Evolutionary conservation across 2,329 filamentous ascomycete species (phyloP).

Genomic region (Monosporascus sp.): DNA sequence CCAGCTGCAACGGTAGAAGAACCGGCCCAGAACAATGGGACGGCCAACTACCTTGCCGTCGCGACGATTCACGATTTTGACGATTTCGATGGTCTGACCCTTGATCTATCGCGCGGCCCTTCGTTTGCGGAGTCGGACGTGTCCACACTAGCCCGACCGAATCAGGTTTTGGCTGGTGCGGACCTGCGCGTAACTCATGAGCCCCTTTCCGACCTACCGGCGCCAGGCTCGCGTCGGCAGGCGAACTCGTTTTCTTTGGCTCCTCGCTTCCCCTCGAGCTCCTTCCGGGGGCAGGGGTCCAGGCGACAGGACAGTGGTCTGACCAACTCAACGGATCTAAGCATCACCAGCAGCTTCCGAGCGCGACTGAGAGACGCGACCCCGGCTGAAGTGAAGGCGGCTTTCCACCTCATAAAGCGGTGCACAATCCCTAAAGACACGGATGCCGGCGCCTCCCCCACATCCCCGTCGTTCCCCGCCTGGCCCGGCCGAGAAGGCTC

Average conservation of each 20-base stretch:
- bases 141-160: not conserved
- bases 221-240: not conserved
- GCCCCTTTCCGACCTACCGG: not conserved
- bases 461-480: not conserved
- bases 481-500: not conserved
- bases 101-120: conserved; percentile 16
- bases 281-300: conserved; percentile 3
- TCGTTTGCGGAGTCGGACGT: conserved; percentile 15
- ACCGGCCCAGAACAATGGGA: conserved; percentile 19
- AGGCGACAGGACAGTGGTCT: conserved; percentile 20
- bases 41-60: conserved; percentile 16
- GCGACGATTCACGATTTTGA: conserved; percentile 5
- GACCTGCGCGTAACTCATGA: conserved; percentile 1
- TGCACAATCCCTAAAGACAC: conserved; percentile 24
- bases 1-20: conserved; percentile 11
- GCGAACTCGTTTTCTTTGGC: not conserved
- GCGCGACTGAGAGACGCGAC: conserved; percentile 17
- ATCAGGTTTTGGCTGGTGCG: conserved; percentile 1
- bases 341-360: conserved; percentile 16
- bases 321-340: conserved; percentile 23
- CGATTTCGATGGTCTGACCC: conserved; percentile 16
- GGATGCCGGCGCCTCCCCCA: conserved; percentile 10
- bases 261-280: conserved; percentile 1
- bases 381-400: conserved; percentile 13
- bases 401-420: conserved; percentile 21